Percentiles rank a stretch among this genome's conserved stretches.
These are phyloP conservation scores for Lachancea nothofagi DNA, from an alignment of 805 yeast genomes.

Conservation along the genomic window DNA sequence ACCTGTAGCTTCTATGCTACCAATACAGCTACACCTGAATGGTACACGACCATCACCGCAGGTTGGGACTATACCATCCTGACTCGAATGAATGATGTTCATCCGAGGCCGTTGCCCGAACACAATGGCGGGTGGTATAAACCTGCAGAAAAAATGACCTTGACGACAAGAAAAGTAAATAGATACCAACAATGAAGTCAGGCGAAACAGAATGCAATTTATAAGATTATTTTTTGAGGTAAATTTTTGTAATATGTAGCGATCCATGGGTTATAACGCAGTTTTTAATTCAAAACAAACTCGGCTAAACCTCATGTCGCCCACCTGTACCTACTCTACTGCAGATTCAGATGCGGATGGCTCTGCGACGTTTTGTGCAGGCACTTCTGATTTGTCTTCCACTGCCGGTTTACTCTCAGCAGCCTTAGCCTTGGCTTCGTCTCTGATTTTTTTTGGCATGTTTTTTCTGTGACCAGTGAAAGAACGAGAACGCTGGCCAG, in stretches of 20 bases:
- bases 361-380: neutral
- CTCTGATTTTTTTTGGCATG: slow-evolving; percentile 17
- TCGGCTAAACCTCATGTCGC: too few species aligned
- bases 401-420: slow-evolving; percentile 12
- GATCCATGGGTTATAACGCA: neutral
- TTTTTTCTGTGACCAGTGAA: slow-evolving; percentile 34
- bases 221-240: neutral
- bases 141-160: slow-evolving; percentile 43
- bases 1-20: slow-evolving; percentile 46
- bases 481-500: slow-evolving; percentile 34
- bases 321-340: slow-evolving; percentile 9
- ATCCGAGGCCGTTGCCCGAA: slow-evolving; percentile 63
- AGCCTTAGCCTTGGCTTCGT: slow-evolving; percentile 6
- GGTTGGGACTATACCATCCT: slow-evolving; percentile 70
- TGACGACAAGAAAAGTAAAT: slow-evolving; percentile 20
- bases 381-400: slow-evolving; percentile 7
- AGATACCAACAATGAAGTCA: slow-evolving; percentile 1
- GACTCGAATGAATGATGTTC: slow-evolving; percentile 59
- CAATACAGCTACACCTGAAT: slow-evolving; percentile 26
- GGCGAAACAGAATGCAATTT: neutral
- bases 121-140: slow-evolving; percentile 50
- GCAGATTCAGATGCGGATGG: slow-evolving; percentile 12
- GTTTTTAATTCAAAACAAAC: too few species aligned
- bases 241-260: neutral
- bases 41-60: slow-evolving; percentile 67